phyloP scores from a whole-genome alignment of 2,329 filamentous ascomycete genomes.

The Colletotrichum incanum region DNA sequence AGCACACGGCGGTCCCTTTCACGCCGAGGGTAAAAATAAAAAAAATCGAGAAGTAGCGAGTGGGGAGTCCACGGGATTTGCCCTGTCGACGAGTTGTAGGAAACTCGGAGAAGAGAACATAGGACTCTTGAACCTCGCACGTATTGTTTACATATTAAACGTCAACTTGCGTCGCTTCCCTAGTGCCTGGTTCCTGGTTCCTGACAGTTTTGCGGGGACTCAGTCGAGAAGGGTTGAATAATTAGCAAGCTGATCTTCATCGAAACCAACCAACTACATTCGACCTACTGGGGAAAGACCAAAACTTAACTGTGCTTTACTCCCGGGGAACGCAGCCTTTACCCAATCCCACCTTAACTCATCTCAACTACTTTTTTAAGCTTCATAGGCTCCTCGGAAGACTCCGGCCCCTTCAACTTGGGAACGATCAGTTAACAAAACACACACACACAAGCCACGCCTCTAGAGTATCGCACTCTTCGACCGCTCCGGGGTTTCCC shows the following conservation, averaged over 20 bases:
- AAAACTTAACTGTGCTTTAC: background rate
- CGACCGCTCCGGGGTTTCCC: conserved; percentile 16
- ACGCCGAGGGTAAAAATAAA: background rate
- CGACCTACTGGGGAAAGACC: background rate
- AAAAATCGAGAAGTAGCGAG: conserved; percentile 15
- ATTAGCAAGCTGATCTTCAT: background rate
- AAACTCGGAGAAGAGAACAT: background rate
- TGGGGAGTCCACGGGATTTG: conserved; percentile 19
- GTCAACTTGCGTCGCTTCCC: background rate
- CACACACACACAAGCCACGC: background rate
- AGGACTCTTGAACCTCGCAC: background rate
- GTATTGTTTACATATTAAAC: background rate
- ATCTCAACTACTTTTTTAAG: conserved; percentile 26
- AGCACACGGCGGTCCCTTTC: background rate
- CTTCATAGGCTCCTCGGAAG: conserved; percentile 1
- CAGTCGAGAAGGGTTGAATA: background rate
- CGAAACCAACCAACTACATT: background rate
- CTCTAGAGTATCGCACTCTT: background rate
- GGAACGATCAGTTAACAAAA: background rate
- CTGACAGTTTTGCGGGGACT: conserved; percentile 1
- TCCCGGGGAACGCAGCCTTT: conserved; percentile 3
- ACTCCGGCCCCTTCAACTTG: background rate
- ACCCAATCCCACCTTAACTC: conserved; percentile 18
- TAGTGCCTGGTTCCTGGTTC: background rate
- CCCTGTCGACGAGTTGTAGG: conserved; percentile 7